Evolutionary conservation across 768 basidiomycete genomes (phyloP).

Genomic region (Termitomyces sp.): DNA sequence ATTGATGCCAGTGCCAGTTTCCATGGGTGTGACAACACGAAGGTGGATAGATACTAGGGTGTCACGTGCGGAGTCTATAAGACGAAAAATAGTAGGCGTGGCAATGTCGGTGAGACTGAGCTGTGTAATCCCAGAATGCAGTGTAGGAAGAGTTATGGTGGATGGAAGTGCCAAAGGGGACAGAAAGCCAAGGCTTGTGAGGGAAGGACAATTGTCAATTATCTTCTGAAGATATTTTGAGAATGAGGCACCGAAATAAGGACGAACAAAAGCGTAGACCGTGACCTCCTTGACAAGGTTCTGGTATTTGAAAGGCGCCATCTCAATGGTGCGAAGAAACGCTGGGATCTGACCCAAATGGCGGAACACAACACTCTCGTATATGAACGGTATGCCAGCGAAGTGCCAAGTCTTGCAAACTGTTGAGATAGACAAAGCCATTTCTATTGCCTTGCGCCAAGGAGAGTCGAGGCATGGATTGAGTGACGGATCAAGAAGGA

Average conservation of each 20-base stretch:
- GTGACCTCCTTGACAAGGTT: not conserved
- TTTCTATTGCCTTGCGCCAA: not conserved
- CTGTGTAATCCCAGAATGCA: not conserved
- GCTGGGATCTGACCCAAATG: not conserved
- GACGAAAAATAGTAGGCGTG: not conserved
- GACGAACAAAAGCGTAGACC: not conserved
- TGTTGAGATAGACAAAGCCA: not conserved
- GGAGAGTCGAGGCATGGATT: not conserved
- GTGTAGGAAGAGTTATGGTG: not conserved
- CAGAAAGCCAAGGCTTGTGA: not conserved
- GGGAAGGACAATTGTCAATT: not conserved
- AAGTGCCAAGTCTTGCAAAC: not conserved
- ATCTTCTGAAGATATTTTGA: not conserved
- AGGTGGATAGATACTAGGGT: not conserved
- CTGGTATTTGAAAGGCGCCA: not conserved
- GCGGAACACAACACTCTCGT: not conserved
- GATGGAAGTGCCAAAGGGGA: not conserved
- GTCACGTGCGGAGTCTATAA: not conserved
- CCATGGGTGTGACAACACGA: not conserved
- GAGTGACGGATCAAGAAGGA: not conserved
- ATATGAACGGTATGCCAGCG: not conserved
- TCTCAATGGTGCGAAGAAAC: not conserved
- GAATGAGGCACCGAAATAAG: not conserved
- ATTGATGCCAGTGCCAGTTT: not conserved
- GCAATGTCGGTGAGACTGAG: not conserved